Base-by-base conservation (phyloP, 176 grass and related monocot species). In the Phoenix dactylifera region DNA sequence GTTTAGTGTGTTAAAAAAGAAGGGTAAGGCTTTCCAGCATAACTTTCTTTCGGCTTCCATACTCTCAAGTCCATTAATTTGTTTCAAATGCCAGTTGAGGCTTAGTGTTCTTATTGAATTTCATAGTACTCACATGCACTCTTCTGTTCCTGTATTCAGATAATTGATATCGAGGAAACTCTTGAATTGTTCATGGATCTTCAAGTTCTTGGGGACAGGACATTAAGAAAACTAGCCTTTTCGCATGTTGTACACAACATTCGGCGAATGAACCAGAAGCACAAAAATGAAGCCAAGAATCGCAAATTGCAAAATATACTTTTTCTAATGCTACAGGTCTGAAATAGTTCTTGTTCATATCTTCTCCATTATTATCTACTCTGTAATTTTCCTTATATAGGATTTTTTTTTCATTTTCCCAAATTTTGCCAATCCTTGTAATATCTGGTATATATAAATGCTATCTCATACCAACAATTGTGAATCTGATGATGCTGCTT, bases 131-230 rank as follows among this genome's bases (percentile, higher is more conserved):
- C n/a, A n/a, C 5, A 59, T 32, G 29, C 39, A 24, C 52, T 16
- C 0, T 35, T 68, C 19, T 52, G 15, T 15, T 75, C 12, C 60
- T 62, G 18, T 16, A 23, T 66, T 67, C 26, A 98, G 93, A 84
- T 88, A 51, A 76, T 88, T 69, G 87, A 90, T 60, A 64, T 88
- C 49, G 81, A 88, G 49, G 81, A 92, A 59, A 92, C 87, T 26
- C 59, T 98, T 26, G 93, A 98, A 52, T 77, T 98, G 52, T 98
- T 88, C 60, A 74, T 98, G 76, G 88, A 92, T 20, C 93, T 98
- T 80, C 93, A 98, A 80, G 71, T 88, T 64, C 79, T 92, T 32
- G 93, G 83, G 54, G 93, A 92, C 6, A 76, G 81, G 39, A 65
- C 81, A 59, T 65, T 98, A 26, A 98, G 83, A 83, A 92, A 98